Evolutionary conservation across 106 monocot species (phyloP), one percentile per base, ranked within the genome.

Genomic region (Ottelia alismoides): DNA sequence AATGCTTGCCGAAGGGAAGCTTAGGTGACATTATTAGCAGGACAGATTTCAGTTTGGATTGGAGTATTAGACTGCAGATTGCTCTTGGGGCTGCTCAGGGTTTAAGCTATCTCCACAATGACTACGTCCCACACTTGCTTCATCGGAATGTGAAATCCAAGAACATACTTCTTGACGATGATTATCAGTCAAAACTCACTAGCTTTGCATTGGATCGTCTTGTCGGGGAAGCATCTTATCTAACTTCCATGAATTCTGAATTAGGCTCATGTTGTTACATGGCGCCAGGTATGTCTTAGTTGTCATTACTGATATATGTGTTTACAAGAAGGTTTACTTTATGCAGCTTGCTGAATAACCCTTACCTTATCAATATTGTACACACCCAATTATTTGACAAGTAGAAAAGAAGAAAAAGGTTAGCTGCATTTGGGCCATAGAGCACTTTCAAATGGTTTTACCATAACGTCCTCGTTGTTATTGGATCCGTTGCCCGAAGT

Each of bases 261-360:
- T 60, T 74, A 55, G 65, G 51, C 30, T 64, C 66, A 22, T 27
- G 22, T n/a, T 86, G 86, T 60, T 81, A 74, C 60, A 57, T 65
- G 2, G 80, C 86, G 27, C 86, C 86, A 74, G 86, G 86, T 85
- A 80, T 6, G n/a, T n/a, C n/a, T n/a, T n/a, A n/a, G n/a, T n/a
- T n/a, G n/a, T n/a, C n/a, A n/a, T n/a, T n/a, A n/a, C n/a, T n/a
- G n/a, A n/a, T n/a, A n/a, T n/a, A n/a, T n/a, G n/a, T n/a, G n/a
- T n/a, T n/a, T n/a, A n/a, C n/a, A n/a, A n/a, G n/a, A n/a, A n/a
- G n/a, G n/a, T n/a, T n/a, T n/a, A n/a, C n/a, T n/a, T n/a, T n/a
- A n/a, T n/a, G n/a, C n/a, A n/a, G n/a, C n/a, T n/a, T n/a, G n/a
- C n/a, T n/a, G n/a, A n/a, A n/a, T n/a, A n/a, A n/a, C n/a, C n/a